Conservation (phyloP, 2,329 filamentous ascomycete genomes). For the Plenodomus lindquistii region DNA sequence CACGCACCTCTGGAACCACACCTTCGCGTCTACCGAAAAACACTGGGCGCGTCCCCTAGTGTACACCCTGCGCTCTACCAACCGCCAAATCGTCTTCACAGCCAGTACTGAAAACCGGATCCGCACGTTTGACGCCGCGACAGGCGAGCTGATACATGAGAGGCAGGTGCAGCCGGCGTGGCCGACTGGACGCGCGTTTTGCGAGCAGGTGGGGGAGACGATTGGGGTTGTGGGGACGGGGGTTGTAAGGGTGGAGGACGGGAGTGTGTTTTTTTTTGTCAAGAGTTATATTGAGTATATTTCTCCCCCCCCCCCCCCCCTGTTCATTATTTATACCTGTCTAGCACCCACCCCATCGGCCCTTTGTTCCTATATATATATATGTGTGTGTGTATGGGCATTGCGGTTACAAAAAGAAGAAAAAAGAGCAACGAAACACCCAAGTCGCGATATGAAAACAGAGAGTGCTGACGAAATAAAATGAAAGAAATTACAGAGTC, state of each 20-base stretch:
- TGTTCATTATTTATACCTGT: background rate
- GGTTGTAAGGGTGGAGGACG: conserved; percentile 22
- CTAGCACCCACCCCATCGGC: no score
- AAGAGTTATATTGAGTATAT: conserved; percentile 30
- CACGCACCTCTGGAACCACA: conserved; percentile 44
- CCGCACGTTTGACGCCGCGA: conserved; percentile 22
- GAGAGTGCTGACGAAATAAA: background rate
- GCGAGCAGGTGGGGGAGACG: conserved; percentile 14
- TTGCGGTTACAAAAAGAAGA: no score
- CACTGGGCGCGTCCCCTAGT: conserved; percentile 56
- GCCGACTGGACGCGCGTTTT: conserved; percentile 15
- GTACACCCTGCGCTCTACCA: conserved; percentile 44
- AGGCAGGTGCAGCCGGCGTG: conserved; percentile 18
- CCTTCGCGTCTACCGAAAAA: conserved; percentile 41
- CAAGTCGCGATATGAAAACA: background rate
- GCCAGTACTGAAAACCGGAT: conserved; percentile 23
- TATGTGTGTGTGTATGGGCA: no score
- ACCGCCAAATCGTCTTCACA: conserved; percentile 21
- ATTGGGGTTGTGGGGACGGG: conserved; percentile 27
- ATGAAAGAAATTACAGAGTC: conserved; percentile 23
- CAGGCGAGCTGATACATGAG: conserved; percentile 16
- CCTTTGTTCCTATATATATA: no score
- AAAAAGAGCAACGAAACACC: background rate
- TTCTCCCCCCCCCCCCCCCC: background rate
- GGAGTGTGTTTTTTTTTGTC: conserved; percentile 34